Evolutionary conservation across 2,329 filamentous ascomycete species (phyloP).

Genomic region (Nectriaceae sp.): DNA sequence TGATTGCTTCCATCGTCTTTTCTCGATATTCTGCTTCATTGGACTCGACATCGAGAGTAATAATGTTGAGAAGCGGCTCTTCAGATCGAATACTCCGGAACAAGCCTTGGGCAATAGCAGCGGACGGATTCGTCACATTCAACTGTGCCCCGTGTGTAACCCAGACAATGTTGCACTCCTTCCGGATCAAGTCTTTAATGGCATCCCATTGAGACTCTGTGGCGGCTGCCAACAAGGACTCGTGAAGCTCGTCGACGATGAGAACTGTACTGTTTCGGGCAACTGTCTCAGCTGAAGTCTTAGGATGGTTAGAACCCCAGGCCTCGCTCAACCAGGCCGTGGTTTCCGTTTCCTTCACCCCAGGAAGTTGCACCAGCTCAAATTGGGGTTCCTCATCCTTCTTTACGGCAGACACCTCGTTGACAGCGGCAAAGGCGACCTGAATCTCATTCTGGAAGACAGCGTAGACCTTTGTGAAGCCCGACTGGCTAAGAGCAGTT

Average conservation of each 20-base stretch:
- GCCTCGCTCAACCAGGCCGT: not conserved
- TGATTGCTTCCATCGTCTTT: slow-evolving; percentile 3
- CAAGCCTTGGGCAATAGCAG: slow-evolving; percentile 7
- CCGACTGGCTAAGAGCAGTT: not conserved
- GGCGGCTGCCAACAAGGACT: slow-evolving; percentile 3
- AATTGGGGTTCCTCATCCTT: no score
- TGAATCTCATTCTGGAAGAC: no score
- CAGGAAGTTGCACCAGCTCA: no score
- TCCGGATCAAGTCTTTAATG: slow-evolving; percentile 6
- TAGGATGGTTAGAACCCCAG: not conserved
- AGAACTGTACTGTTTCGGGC: slow-evolving; percentile 3
- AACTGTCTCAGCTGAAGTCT: not conserved
- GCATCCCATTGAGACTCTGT: slow-evolving; percentile 4
- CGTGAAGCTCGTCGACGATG: slow-evolving; percentile 4
- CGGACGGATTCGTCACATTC: slow-evolving; percentile 4
- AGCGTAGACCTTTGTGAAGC: no score
- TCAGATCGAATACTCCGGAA: slow-evolving; percentile 9
- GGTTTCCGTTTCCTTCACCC: no score
- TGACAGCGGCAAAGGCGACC: no score
- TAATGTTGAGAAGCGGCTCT: slow-evolving; percentile 7
- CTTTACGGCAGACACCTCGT: no score
- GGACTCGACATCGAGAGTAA: slow-evolving; percentile 11
- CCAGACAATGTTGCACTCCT: slow-evolving; percentile 11
- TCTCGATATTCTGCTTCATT: not conserved
- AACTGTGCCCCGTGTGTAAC: slow-evolving; percentile 11